phyloP scores from a whole-genome alignment of 306 rosid species.

The Vachellia pachyceras region DNA sequence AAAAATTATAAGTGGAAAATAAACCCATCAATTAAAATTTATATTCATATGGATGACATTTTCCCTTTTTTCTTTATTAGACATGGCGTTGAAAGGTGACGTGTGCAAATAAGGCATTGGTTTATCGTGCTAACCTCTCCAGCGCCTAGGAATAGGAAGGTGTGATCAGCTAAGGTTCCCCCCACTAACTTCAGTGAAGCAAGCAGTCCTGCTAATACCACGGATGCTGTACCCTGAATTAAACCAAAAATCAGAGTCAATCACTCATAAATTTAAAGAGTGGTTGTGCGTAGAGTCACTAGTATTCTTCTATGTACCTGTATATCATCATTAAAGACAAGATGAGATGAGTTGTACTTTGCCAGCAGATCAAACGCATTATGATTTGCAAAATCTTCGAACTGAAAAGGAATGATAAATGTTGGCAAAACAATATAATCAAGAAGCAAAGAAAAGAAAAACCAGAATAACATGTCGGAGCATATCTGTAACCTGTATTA shows the following conservation, averaged over 20 bases:
- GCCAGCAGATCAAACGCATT: slow-evolving; percentile 89
- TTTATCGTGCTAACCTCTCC: slow-evolving; percentile 74
- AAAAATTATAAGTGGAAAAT: slow-evolving; percentile 48
- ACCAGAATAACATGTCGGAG: slow-evolving; percentile 30
- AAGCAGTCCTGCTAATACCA: slow-evolving; percentile 89
- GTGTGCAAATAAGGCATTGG: slow-evolving; percentile 1
- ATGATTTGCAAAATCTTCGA: slow-evolving; percentile 95
- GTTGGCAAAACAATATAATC: slow-evolving; percentile 28
- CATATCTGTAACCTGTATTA: slow-evolving; percentile 71
- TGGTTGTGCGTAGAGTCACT: slow-evolving; percentile 16
- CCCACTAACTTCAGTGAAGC: slow-evolving; percentile 86
- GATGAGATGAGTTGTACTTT: slow-evolving; percentile 81
- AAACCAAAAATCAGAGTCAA: slow-evolving; percentile 38
- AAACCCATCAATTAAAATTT: slow-evolving; percentile 2
- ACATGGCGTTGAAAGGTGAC: not conserved
- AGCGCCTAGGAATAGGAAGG: slow-evolving; percentile 95
- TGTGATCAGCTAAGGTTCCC: slow-evolving; percentile 86
- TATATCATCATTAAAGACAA: slow-evolving; percentile 94
- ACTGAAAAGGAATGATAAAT: slow-evolving; percentile 53
- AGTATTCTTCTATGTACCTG: slow-evolving; percentile 54
- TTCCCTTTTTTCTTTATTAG: not conserved
- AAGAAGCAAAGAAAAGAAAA: slow-evolving; percentile 17
- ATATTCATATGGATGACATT: not conserved
- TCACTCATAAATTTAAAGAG: slow-evolving; percentile 37
- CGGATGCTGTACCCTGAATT: slow-evolving; percentile 95